Conservation (phyloP, 768 basidiomycete species). For the Suillus spraguei region DNA sequence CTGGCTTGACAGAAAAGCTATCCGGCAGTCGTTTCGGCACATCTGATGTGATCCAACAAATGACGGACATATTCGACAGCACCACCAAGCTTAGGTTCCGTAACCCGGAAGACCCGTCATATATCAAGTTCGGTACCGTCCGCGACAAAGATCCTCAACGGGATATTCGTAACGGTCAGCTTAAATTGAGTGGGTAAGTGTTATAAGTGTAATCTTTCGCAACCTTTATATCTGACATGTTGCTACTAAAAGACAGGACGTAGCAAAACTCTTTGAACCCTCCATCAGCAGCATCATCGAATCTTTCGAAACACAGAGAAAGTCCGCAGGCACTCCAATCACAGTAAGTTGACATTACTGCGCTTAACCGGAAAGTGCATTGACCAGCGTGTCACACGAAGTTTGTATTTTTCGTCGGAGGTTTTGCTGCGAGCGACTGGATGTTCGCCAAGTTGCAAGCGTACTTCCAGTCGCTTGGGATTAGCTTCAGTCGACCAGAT, state of each 20-base stretch:
- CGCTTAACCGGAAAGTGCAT: neutral
- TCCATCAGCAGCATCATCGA: conserved; percentile 40
- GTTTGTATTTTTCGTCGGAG: conserved; percentile 54
- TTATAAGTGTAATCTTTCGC: neutral
- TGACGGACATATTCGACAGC: conserved; percentile 41
- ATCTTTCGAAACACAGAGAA: conserved; percentile 36
- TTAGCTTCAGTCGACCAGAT: conserved; percentile 52
- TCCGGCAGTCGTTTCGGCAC: conserved; percentile 33
- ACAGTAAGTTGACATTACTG: conserved; percentile 27
- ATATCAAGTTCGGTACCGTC: conserved; percentile 43
- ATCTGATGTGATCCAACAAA: conserved; percentile 37
- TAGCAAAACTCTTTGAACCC: conserved; percentile 46
- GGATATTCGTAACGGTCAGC: conserved; percentile 42
- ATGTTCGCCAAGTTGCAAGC: conserved; percentile 45
- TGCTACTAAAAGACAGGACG: conserved; percentile 31
- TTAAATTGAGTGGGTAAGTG: conserved; percentile 40
- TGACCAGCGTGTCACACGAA: conserved; percentile 10
- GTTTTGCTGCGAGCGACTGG: conserved; percentile 54
- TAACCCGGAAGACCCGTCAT: conserved; percentile 38
- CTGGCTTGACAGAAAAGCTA: conserved; percentile 27
- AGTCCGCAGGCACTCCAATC: conserved; percentile 33
- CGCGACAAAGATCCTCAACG: conserved; percentile 40
- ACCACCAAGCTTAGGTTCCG: conserved; percentile 48
- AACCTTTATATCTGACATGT: neutral
- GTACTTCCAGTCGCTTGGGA: conserved; percentile 38